Conservation (phyloP, 2,329 filamentous ascomycete genomes). For the Hymenoscyphus occultus region DNA sequence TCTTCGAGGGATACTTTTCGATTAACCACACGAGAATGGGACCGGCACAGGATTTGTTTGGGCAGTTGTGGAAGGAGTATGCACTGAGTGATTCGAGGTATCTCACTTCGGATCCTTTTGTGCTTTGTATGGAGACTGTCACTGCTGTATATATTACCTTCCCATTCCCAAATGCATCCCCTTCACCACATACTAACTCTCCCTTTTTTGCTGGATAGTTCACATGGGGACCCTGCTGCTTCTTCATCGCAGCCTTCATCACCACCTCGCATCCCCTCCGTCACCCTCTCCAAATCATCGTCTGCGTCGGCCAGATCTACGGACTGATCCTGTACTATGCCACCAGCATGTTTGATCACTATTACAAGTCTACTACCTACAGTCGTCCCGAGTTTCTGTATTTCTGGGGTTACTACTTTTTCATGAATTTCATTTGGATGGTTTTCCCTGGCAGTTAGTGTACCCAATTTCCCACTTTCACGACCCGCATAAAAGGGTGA, state of each 20-base stretch:
- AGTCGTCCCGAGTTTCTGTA: slow-evolving; percentile 59
- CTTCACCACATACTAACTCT: not conserved
- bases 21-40: slow-evolving; percentile 44
- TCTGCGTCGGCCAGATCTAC: slow-evolving; percentile 41
- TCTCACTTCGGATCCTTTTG: slow-evolving; percentile 50
- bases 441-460: slow-evolving; percentile 50
- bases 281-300: slow-evolving; percentile 48
- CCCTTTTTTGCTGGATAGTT: slow-evolving; percentile 38
- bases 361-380: slow-evolving; percentile 47
- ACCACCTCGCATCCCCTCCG: slow-evolving; percentile 44
- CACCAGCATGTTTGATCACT: slow-evolving; percentile 52
- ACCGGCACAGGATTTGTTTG: slow-evolving; percentile 43
- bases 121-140: slow-evolving; percentile 55
- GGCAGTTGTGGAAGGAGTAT: slow-evolving; percentile 58
- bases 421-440: slow-evolving; percentile 61
- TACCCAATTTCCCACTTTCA: not conserved
- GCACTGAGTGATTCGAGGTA: slow-evolving; percentile 56
- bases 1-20: slow-evolving; percentile 45
- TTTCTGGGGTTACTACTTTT: slow-evolving; percentile 62
- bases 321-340: slow-evolving; percentile 62
- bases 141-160: slow-evolving; percentile 41
- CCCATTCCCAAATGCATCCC: not conserved
- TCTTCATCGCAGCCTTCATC: slow-evolving; percentile 48
- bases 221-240: slow-evolving; percentile 58
- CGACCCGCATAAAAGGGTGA: no score